Percentiles rank a stretch among this genome's conserved stretches.
Conservation (phyloP, 2,329 filamentous ascomycete genomes). For the Penicillium fuscoglaucum region DNA sequence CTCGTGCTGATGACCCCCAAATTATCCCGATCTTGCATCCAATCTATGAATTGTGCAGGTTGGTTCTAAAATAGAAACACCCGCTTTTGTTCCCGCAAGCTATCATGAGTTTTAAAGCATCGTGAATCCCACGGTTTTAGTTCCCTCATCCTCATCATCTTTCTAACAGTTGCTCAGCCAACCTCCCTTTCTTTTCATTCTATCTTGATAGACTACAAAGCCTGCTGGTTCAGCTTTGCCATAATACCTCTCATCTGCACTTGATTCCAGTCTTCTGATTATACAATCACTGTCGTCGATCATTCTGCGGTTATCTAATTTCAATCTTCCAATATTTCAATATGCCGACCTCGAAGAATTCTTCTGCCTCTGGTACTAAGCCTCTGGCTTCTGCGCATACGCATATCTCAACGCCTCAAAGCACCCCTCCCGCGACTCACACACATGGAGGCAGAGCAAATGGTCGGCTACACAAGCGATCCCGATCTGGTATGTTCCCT, state of each 20-base stretch:
- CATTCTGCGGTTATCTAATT: background rate
- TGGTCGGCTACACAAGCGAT: slow-evolving; percentile 80
- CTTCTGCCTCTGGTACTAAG: background rate
- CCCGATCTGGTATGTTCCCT: slow-evolving; percentile 75
- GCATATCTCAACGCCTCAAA: background rate
- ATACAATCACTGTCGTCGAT: background rate
- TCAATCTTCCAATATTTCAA: background rate
- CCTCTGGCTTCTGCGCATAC: background rate
- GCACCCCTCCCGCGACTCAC: background rate
- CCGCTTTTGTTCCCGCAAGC: background rate
- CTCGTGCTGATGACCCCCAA: slow-evolving; percentile 2
- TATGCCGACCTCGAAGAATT: slow-evolving; percentile 7
- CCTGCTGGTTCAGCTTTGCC: slow-evolving; percentile 47
- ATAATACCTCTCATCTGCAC: slow-evolving; percentile 7
- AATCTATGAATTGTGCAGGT: background rate
- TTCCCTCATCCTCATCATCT: background rate
- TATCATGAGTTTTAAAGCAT: slow-evolving; percentile 10
- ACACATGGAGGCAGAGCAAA: background rate
- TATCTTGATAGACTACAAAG: slow-evolving; percentile 36
- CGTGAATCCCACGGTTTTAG: background rate
- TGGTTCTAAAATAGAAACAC: slow-evolving; percentile 12
- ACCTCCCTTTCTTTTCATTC: background rate
- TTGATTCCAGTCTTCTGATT: background rate
- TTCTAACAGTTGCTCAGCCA: background rate
- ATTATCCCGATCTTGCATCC: slow-evolving; percentile 10